Evolutionary conservation across 1,284 basidiomycete species (phyloP).

Genomic region (Pyrrhoderma noxium): DNA sequence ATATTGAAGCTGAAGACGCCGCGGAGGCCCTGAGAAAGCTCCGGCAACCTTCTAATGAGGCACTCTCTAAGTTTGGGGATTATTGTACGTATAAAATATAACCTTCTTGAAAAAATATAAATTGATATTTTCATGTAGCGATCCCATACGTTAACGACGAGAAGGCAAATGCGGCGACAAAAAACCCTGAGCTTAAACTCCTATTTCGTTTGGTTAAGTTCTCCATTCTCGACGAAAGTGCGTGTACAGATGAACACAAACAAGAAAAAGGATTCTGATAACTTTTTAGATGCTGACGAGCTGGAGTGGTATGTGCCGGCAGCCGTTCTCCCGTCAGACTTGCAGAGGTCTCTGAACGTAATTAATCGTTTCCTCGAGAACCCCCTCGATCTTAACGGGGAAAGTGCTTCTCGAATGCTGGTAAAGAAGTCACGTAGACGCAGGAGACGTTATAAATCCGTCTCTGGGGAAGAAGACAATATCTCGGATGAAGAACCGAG

Average conservation of each 20-base stretch:
- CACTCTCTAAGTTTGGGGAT: slow-evolving; percentile 64
- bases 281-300: slow-evolving; percentile 50
- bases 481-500: slow-evolving; percentile 37
- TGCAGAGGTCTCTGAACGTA: slow-evolving; percentile 58
- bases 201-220: slow-evolving; percentile 72
- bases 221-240: slow-evolving; percentile 55
- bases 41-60: slow-evolving; percentile 58
- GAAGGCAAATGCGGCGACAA: slow-evolving; percentile 67
- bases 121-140: slow-evolving; percentile 35
- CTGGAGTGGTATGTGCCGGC: slow-evolving; percentile 77
- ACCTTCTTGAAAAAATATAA: slow-evolving; percentile 5
- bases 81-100: slow-evolving; percentile 50
- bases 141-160: slow-evolving; percentile 70
- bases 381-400: slow-evolving; percentile 70
- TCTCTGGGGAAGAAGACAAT: slow-evolving; percentile 37
- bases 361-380: slow-evolving; percentile 71
- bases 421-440: slow-evolving; percentile 51
- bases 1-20: slow-evolving; percentile 39
- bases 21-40: slow-evolving; percentile 23
- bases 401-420: slow-evolving; percentile 60
- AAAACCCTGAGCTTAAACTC: slow-evolving; percentile 73
- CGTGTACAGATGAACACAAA: slow-evolving; percentile 12
- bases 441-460: slow-evolving; percentile 32
- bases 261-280: slow-evolving; percentile 9
- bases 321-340: slow-evolving; percentile 51